Percentiles rank a stretch among this genome's conserved stretches.
phyloP scores from a whole-genome alignment of 805 yeast genomes.

The Grigorovia transvaalensis region DNA sequence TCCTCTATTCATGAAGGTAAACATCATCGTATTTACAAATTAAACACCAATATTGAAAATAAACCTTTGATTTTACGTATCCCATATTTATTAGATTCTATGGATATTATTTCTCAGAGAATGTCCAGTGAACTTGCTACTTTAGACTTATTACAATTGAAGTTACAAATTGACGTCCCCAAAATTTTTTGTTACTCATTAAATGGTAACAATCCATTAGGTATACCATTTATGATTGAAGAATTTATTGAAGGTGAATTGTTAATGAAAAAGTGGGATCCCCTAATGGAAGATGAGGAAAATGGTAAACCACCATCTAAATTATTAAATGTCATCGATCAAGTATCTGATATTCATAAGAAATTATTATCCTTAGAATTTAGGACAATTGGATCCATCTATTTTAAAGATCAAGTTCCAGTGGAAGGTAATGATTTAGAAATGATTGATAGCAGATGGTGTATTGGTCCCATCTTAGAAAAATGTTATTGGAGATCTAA shows the following conservation, averaged over 20 bases:
- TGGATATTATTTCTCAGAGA: constrained; percentile 51
- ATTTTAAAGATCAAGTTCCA: constrained; percentile 34
- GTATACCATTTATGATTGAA: constrained; percentile 69
- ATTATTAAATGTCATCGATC: constrained; percentile 53
- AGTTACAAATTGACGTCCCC: constrained; percentile 63
- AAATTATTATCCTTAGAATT: constrained; percentile 48
- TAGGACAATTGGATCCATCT: constrained; percentile 70
- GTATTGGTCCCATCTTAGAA: constrained; percentile 84
- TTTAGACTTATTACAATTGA: constrained; percentile 62
- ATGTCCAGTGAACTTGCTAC: constrained; percentile 90
- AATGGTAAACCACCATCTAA: constrained; percentile 40
- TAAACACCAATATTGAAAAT: constrained; percentile 46
- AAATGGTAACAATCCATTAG: constrained; percentile 49
- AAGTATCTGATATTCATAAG: constrained; percentile 58
- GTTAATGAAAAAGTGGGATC: constrained; percentile 87
- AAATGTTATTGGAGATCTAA: constrained; percentile 66
- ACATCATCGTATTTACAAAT: constrained; percentile 78
- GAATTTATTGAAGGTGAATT: constrained; percentile 72
- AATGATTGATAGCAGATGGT: constrained; percentile 45
- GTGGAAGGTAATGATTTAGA: neutral
- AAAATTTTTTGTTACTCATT: constrained; percentile 58
- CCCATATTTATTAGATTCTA: constrained; percentile 71
- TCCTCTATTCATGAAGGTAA: constrained; percentile 88
- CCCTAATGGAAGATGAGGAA: constrained; percentile 49
- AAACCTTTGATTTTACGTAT: constrained; percentile 66